A percentile compares a stretch with the other conserved stretches of the same genome.
Evolutionary conservation across 257 asterid species (phyloP).

Genomic region (Solanum commersonii): DNA sequence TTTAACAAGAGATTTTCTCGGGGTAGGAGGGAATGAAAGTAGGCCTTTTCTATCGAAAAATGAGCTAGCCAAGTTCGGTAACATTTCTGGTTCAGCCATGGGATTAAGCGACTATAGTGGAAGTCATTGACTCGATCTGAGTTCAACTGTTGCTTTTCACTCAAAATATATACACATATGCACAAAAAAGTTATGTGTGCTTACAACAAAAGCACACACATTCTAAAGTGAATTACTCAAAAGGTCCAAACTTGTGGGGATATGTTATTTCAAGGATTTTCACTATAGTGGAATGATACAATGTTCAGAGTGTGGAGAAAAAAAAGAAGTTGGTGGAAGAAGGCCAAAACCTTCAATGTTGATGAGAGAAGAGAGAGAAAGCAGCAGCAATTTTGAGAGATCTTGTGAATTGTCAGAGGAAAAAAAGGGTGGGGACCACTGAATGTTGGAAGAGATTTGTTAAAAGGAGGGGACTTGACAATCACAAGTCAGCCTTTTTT

Average conservation of each 20-base stretch:
- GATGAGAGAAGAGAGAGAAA: background rate
- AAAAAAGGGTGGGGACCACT: background rate
- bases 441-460: slow-evolving; percentile 3
- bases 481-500: slow-evolving; percentile 2
- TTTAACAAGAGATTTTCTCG: slow-evolving; percentile 6
- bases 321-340: background rate
- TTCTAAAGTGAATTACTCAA: background rate
- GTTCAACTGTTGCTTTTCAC: background rate
- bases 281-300: background rate
- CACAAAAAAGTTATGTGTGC: background rate
- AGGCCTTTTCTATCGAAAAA: background rate
- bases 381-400: background rate
- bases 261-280: background rate
- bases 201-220: background rate
- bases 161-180: background rate
- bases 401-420: slow-evolving; percentile 6
- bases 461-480: background rate
- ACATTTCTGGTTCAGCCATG: background rate
- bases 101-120: background rate
- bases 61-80: background rate
- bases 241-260: background rate
- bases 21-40: slow-evolving; percentile 1
- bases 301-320: background rate
- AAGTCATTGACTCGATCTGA: background rate
- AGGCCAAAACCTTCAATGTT: background rate